Percentiles rank a stretch among this genome's conserved stretches.
Evolutionary conservation across 352 stramenopile species (phyloP).

Genomic region (Phytopythium aichiense): DNA sequence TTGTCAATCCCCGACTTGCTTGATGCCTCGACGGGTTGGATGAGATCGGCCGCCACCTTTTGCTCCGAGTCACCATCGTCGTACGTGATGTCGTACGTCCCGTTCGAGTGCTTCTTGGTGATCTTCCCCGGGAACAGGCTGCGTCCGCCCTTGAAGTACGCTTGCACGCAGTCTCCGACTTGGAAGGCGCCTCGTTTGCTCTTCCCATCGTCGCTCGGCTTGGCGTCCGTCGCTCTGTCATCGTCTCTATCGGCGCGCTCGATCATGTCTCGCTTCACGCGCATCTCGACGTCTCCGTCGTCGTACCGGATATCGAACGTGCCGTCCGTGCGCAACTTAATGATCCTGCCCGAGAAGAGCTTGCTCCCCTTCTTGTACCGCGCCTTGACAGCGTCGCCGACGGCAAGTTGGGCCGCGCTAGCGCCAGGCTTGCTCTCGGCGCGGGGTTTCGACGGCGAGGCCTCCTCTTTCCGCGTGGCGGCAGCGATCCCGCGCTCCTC

Average conservation of each 20-base stretch:
- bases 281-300: slow-evolving; percentile 41
- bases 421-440: slow-evolving; percentile 2
- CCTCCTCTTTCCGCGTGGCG: not conserved
- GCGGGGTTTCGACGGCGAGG: slow-evolving; percentile 4
- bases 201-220: not conserved
- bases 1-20: slow-evolving; percentile 17
- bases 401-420: not conserved
- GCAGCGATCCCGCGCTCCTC: slow-evolving; percentile 5
- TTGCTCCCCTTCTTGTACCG: slow-evolving; percentile 39
- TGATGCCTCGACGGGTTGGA: slow-evolving; percentile 10
- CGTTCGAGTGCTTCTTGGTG: slow-evolving; percentile 40
- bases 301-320: slow-evolving; percentile 65
- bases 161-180: slow-evolving; percentile 24
- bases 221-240: not conserved
- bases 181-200: slow-evolving; percentile 6
- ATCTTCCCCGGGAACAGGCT: slow-evolving; percentile 65
- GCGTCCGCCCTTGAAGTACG: slow-evolving; percentile 29
- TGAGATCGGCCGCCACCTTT: slow-evolving; percentile 16
- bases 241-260: slow-evolving; percentile 14
- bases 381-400: slow-evolving; percentile 25
- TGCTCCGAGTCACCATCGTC: slow-evolving; percentile 47
- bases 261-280: slow-evolving; percentile 30
- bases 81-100: slow-evolving; percentile 48
- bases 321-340: slow-evolving; percentile 33
- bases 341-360: slow-evolving; percentile 29